Base-by-base conservation (phyloP, 106 monocot species). In the Posidonia australis region DNA sequence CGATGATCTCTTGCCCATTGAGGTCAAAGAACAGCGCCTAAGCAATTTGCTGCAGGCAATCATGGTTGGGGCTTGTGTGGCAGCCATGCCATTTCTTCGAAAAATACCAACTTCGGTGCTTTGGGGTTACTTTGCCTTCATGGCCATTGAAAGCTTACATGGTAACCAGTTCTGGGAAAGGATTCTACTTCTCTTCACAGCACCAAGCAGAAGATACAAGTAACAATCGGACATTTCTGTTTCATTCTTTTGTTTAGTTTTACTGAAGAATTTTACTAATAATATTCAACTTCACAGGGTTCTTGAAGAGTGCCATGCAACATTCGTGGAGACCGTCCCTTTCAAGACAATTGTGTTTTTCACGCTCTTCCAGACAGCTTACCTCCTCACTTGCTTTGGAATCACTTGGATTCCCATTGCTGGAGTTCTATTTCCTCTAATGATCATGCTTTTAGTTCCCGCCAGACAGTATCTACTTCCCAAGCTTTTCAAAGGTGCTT, bases 81-180 rank as follows among this genome's bases (percentile, higher is more conserved):
- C 67, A 11, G 77, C 77, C 10, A 78, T 78, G 77, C 77, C 77
- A 24, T 24, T 78, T 13, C 54, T 78, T 42, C 72, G 72, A 47
- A 78, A 55, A 72, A 78, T 78, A 19, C 77, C 77, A 31, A 78
- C 77, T 7, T 78, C 77, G 13, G 77, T 78, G 23, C 72, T 78
- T 9, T 78, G 77, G 77, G 77, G 77, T 13, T 78, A 78, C 62
- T 78, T 78, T 62, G 77, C 77, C 16, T 78, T 78, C 62, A 78
- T 78, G 77, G 77, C 77, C 4, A 78, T 78, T 60, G 77, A 78
- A 36, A 78, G 77, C 36, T 63, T 78, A 30, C 77, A 67, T 13
- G 77, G 77, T 9, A 78, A 78, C 62, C 77, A 78, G 51, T 78
- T 78, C 54, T 78, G 77, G 77, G 77, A 78, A 51, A 72, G 77